Evolutionary conservation across 2,329 filamentous ascomycete genomes (phyloP), one percentile per base, ranked within the genome.

Genomic region (Cladosporium sphaerospermum): DNA sequence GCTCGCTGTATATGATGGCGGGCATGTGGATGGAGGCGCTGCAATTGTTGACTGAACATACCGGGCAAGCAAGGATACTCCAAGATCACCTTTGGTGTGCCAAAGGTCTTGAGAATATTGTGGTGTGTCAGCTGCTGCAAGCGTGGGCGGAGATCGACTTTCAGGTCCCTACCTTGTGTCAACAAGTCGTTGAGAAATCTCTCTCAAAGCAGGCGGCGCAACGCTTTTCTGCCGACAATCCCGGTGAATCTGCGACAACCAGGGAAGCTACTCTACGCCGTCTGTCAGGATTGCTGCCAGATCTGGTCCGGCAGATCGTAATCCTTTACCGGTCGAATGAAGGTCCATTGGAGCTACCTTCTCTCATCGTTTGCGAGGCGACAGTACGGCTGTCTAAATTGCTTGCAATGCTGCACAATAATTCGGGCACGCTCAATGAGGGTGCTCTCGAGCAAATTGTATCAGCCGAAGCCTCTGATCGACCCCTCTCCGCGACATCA

Each of bases 71-170:
- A 13, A 86, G 89, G 62, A 84, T 83, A 36, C 80, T 88, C 54
- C 91, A 89, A 62, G 93, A 99, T 70, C 89, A 96, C 69, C 69
- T 97, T n/a, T 99, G 93, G 92, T 89, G 96, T 71, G 93, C 88
- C 14, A 97, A 97, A 71, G 91, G 89, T 1, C 76, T 99, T 16
- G 95, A 99, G 67, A 83, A 91, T 28, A 88, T 95, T 56, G 74
- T 93, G 44, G 78, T 95, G 23, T 89, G 86, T 64, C 78, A 97
- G 60, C 66, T 97, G 39, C 80, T 97, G 62, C 82, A 95, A 57
- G 87, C 84, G 31, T 96, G 90, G 88, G 81, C 85, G 34, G 86
- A 85, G 3, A 77, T 92, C 62, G 87, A 93, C 64, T 97, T 97
- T 62, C 80, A 85, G 62, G 79, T 93, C 58, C 67, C 74, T 61